phyloP scores from a whole-genome alignment of 805 yeast species.

The Wickerhamiella vanderwaltii region DNA sequence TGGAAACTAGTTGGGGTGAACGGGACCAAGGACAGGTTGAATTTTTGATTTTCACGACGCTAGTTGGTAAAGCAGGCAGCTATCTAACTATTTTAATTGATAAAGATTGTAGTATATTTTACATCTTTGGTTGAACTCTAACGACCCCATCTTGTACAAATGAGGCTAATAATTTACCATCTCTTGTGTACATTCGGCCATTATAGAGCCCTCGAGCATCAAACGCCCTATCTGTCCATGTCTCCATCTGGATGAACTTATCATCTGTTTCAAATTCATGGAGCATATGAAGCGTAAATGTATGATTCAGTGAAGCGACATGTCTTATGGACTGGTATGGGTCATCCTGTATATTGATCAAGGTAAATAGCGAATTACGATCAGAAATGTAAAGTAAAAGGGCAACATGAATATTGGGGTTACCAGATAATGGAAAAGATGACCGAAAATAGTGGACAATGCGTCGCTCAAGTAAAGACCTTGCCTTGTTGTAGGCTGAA shows the following conservation, averaged over 20 bases:
- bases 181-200: slow-evolving; percentile 23
- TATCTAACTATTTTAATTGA: too few species aligned
- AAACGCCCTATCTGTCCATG: slow-evolving; percentile 23
- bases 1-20: too few species aligned
- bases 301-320: slow-evolving; percentile 25
- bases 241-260: slow-evolving; percentile 24
- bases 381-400: slow-evolving; percentile 27
- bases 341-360: slow-evolving; percentile 22
- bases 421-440: slow-evolving; percentile 15
- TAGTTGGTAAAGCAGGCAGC: too few species aligned
- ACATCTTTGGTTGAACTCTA: too few species aligned
- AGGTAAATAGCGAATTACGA: slow-evolving; percentile 26
- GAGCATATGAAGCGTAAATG: slow-evolving; percentile 24
- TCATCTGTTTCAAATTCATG: slow-evolving; percentile 13
- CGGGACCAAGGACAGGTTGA: too few species aligned
- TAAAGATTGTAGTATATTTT: too few species aligned
- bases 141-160: slow-evolving; percentile 25
- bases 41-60: too few species aligned
- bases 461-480: slow-evolving; percentile 18
- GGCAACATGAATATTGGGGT: slow-evolving; percentile 23
- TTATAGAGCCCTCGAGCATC: slow-evolving; percentile 25
- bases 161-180: slow-evolving; percentile 21
- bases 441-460: slow-evolving; percentile 23
- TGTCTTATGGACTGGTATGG: slow-evolving; percentile 15
- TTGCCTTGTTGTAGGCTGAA: slow-evolving; percentile 16